Evolutionary conservation across 768 basidiomycete species (phyloP).

Genomic region (Filobasidium wieringae): DNA sequence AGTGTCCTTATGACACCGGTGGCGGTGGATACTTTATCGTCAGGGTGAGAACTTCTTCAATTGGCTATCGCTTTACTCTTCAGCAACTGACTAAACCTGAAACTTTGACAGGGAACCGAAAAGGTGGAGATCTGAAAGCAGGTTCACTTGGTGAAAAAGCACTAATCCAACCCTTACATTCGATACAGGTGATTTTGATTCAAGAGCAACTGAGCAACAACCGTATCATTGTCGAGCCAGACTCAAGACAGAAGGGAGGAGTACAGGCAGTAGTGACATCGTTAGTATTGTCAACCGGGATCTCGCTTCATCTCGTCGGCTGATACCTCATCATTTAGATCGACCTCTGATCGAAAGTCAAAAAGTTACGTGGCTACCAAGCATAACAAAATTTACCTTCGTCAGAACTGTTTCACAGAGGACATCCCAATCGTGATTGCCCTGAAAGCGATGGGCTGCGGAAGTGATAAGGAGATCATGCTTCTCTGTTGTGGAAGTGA

Average conservation of each 20-base stretch:
- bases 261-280: constrained; percentile 95
- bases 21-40: constrained; percentile 88
- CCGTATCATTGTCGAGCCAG: constrained; percentile 94
- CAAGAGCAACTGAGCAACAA: constrained; percentile 99
- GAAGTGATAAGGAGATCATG: constrained; percentile 95
- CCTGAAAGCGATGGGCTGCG: constrained; percentile 88
- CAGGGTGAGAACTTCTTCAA: no score
- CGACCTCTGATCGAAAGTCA: constrained; percentile 57
- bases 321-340: constrained; percentile 51
- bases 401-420: constrained; percentile 94
- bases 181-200: constrained; percentile 83
- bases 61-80: no score
- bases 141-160: no score
- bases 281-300: no score
- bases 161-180: no score
- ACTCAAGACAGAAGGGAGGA: constrained; percentile 70
- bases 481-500: constrained; percentile 84
- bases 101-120: background rate
- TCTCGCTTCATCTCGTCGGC: constrained; percentile 37
- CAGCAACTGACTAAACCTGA: no score
- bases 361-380: constrained; percentile 97
- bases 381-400: constrained; percentile 84
- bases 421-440: constrained; percentile 93
- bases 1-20: constrained; percentile 97
- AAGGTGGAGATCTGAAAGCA: constrained; percentile 6